Conservation (phyloP, 257 asterid genomes). For the Rauvolfia tetraphylla region DNA sequence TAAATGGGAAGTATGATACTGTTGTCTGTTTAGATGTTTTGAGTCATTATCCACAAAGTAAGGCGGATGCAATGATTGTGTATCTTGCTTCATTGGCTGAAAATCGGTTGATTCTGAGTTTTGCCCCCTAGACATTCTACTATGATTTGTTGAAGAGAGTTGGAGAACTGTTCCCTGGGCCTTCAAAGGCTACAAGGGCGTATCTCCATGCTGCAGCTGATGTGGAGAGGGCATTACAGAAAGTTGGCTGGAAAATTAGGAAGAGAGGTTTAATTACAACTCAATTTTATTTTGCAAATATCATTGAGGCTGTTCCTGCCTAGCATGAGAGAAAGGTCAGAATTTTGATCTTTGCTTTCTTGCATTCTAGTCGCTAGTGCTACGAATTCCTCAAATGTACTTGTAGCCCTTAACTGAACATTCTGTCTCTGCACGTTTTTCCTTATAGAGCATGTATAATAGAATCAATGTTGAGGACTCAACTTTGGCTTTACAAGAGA, state of each 20-base stretch:
- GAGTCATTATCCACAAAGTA: conserved; percentile 91
- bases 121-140: conserved; percentile 86
- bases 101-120: conserved; percentile 77
- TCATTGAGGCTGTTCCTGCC: conserved; percentile 87
- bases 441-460: conserved; percentile 17
- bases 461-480: conserved; percentile 9
- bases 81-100: conserved; percentile 91
- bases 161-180: conserved; percentile 95
- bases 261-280: conserved; percentile 76
- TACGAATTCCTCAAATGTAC: conserved; percentile 4
- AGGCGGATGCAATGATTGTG: conserved; percentile 92
- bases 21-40: conserved; percentile 88
- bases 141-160: conserved; percentile 76
- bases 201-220: conserved; percentile 90
- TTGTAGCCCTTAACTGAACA: neutral
- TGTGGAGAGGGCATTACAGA: conserved; percentile 72
- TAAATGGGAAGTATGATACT: conserved; percentile 76
- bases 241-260: conserved; percentile 81
- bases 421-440: neutral
- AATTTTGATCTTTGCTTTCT: conserved; percentile 20
- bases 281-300: conserved; percentile 77
- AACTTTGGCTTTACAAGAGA: neutral
- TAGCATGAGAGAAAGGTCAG: conserved; percentile 48
- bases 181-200: conserved; percentile 94
- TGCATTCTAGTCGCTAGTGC: conserved; percentile 13